phyloP scores from a whole-genome alignment of 192 early-diverging fungal species.

The Backusella westeae region DNA sequence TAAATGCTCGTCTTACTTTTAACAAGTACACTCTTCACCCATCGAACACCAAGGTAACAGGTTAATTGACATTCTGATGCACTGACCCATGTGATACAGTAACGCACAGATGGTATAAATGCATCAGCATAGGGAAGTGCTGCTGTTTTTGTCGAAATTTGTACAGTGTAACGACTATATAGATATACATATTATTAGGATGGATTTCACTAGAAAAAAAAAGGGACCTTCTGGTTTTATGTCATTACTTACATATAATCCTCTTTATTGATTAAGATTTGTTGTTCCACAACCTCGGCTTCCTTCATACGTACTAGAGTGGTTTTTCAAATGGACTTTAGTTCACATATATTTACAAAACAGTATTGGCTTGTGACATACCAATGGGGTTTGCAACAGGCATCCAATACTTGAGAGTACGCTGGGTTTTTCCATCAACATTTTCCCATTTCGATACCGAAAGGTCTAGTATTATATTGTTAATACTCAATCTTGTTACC shows the following conservation, averaged over 20 bases:
- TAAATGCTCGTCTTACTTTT: conserved; percentile 40
- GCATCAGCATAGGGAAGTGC: conserved; percentile 38
- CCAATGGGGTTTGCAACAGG: conserved; percentile 72
- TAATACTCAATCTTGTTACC: too few relatives aligned
- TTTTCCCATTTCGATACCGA: conserved; percentile 18
- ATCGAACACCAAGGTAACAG: conserved; percentile 60
- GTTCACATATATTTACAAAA: neutral
- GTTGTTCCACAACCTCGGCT: conserved; percentile 59
- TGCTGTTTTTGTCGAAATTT: conserved; percentile 48
- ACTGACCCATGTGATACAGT: conserved; percentile 67
- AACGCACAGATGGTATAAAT: conserved; percentile 44
- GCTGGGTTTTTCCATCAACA: conserved; percentile 20
- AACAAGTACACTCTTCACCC: conserved; percentile 67
- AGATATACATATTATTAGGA: neutral
- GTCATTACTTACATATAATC: conserved; percentile 54
- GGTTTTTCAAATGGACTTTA: neutral
- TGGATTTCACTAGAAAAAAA: neutral
- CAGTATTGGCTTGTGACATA: conserved; percentile 15
- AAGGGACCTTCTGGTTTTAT: neutral
- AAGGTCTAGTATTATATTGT: conserved; percentile 5
- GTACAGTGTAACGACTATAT: conserved; percentile 50
- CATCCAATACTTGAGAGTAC: conserved; percentile 62
- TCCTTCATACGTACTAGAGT: conserved; percentile 64
- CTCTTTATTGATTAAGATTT: conserved; percentile 53
- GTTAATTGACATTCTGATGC: conserved; percentile 56